A percentile compares a stretch with the other conserved stretches of the same genome.
Evolutionary conservation across 805 yeast species (phyloP).

Genomic region (Cephaloascus albidus): DNA sequence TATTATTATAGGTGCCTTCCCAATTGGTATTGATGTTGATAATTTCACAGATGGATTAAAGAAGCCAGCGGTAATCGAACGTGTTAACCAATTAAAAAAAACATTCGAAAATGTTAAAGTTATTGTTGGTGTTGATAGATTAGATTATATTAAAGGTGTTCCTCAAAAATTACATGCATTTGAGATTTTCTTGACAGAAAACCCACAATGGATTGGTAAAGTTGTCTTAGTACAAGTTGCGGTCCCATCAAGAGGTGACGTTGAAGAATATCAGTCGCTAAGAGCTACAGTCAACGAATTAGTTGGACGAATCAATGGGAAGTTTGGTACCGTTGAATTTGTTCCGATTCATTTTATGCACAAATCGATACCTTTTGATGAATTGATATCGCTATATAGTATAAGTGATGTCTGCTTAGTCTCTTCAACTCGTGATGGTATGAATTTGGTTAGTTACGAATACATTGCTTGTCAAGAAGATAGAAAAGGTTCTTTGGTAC

Average conservation of each 20-base stretch:
- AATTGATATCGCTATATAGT: constrained; percentile 79
- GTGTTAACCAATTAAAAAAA: constrained; percentile 55
- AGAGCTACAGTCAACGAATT: constrained; percentile 93
- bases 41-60: constrained; percentile 76
- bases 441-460: constrained; percentile 95
- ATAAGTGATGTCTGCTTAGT: constrained; percentile 88
- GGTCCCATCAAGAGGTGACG: constrained; percentile 96
- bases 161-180: constrained; percentile 96
- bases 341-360: constrained; percentile 97
- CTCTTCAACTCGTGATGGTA: constrained; percentile 94
- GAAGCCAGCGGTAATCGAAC: constrained; percentile 47
- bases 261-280: constrained; percentile 91
- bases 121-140: constrained; percentile 92
- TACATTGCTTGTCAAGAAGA: constrained; percentile 92
- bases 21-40: constrained; percentile 97
- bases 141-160: constrained; percentile 96
- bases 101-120: constrained; percentile 72
- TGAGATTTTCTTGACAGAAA: constrained; percentile 83
- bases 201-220: constrained; percentile 98
- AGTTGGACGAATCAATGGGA: constrained; percentile 94
- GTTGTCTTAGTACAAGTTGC: constrained; percentile 95
- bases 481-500: constrained; percentile 75
- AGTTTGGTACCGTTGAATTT: constrained; percentile 93
- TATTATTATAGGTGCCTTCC: constrained; percentile 91
- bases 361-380: constrained; percentile 83